phyloP scores from a whole-genome alignment of 164 flowering plant genomes.

The Berberis vulgaris region DNA sequence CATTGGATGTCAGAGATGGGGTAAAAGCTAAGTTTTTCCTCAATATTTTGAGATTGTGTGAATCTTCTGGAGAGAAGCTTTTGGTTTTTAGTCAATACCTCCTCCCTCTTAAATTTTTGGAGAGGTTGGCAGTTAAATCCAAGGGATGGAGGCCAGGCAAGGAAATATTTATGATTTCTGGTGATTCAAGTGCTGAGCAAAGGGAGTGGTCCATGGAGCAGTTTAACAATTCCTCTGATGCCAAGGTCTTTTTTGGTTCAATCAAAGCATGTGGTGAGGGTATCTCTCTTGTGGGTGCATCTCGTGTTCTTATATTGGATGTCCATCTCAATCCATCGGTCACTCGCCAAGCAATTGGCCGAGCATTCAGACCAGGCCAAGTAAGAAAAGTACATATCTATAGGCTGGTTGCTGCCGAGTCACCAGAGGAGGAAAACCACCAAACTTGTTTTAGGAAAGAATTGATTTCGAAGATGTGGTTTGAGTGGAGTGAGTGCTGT shows the following conservation, averaged over 20 bases:
- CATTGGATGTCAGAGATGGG: constrained; percentile 54
- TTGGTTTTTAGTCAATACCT: constrained; percentile 87
- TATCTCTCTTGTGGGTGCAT: constrained; percentile 92
- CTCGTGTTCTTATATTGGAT: constrained; percentile 67
- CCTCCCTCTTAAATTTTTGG: constrained; percentile 70
- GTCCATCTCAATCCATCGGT: constrained; percentile 87
- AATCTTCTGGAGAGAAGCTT: constrained; percentile 66
- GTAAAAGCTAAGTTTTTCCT: constrained; percentile 84
- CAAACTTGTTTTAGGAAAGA: constrained; percentile 62
- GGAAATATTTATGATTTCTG: constrained; percentile 66
- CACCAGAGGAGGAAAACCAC: constrained; percentile 77
- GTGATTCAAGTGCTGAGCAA: constrained; percentile 52
- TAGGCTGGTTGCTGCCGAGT: constrained; percentile 65
- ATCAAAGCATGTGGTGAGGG: constrained; percentile 96
- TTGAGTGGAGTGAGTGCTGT: constrained; percentile 68
- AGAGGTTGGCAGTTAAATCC: constrained; percentile 36
- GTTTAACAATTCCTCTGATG: constrained; percentile 68
- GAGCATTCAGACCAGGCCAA: constrained; percentile 94
- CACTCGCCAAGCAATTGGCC: constrained; percentile 78
- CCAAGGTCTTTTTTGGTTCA: constrained; percentile 77
- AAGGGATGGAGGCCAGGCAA: constrained; percentile 59
- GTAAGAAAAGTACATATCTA: constrained; percentile 56
- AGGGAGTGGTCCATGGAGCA: constrained; percentile 59
- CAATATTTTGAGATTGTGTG: constrained; percentile 51
- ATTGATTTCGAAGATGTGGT: constrained; percentile 76